Conservation (phyloP, 768 basidiomycete species). For the Lactarius sanguifluus region DNA sequence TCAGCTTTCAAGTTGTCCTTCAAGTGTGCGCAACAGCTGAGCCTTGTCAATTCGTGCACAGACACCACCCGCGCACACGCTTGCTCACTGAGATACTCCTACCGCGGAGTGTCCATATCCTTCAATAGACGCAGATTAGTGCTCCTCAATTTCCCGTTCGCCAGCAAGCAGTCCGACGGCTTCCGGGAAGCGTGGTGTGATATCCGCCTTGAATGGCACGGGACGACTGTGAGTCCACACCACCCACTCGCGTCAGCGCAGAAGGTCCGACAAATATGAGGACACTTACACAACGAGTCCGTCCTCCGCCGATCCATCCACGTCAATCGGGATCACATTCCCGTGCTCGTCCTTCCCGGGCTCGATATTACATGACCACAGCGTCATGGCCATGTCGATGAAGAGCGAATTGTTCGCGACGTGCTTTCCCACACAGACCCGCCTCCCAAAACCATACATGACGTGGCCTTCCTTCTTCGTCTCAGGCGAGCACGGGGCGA, state of each 20-base stretch:
- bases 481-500: constrained; percentile 27
- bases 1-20: too few species aligned
- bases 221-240: not conserved
- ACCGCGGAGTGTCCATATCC: too few species aligned
- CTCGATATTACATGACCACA: constrained; percentile 33
- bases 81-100: too few species aligned
- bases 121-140: constrained; percentile 21
- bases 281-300: constrained; percentile 1
- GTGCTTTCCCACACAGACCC: constrained; percentile 20
- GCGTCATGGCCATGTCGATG: constrained; percentile 34
- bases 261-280: too few species aligned
- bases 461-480: constrained; percentile 35
- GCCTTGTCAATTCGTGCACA: too few species aligned
- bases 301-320: not conserved
- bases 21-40: too few species aligned
- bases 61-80: too few species aligned
- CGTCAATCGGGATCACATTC: not conserved
- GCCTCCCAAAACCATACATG: constrained; percentile 34
- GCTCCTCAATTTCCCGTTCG: constrained; percentile 11
- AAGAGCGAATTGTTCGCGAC: constrained; percentile 35
- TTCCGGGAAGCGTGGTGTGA: constrained; percentile 8
- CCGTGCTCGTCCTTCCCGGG: constrained; percentile 5
- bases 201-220: constrained; percentile 3
- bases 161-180: not conserved
- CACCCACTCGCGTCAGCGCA: too few species aligned